Conservation (phyloP, 352 stramenopile species). For the Pythium sp. region DNA sequence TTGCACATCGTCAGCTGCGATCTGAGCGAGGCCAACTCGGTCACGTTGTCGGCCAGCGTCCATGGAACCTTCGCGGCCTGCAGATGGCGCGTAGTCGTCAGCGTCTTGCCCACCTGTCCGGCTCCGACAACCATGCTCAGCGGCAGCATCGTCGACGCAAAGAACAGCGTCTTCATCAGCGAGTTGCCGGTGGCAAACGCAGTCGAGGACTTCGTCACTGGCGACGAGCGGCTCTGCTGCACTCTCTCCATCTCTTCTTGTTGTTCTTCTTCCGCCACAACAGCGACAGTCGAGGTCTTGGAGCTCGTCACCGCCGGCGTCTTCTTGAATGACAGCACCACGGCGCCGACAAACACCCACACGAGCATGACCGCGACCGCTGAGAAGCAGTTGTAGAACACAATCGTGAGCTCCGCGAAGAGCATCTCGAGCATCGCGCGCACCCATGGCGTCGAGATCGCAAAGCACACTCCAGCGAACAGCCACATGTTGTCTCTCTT, state of each 20-base stretch:
- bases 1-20: conserved; percentile 51
- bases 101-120: conserved; percentile 4
- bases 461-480: conserved; percentile 22
- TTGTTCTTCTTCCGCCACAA: background rate
- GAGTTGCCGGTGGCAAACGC: conserved; percentile 9
- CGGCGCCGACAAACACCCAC: conserved; percentile 13
- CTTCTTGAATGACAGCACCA: conserved; percentile 10
- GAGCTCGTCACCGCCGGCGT: background rate
- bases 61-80: conserved; percentile 25
- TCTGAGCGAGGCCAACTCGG: conserved; percentile 25
- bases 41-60: conserved; percentile 40
- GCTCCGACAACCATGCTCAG: conserved; percentile 14
- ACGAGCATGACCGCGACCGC: conserved; percentile 6
- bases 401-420: conserved; percentile 22
- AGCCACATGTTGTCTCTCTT: conserved; percentile 20
- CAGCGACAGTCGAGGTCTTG: conserved; percentile 3
- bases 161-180: conserved; percentile 20
- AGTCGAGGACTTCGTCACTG: conserved; percentile 9
- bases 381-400: conserved; percentile 23
- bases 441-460: conserved; percentile 21
- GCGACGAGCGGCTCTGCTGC: background rate
- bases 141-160: conserved; percentile 18
- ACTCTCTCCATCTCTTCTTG: background rate
- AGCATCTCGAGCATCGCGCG: conserved; percentile 19
- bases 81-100: conserved; percentile 18